A percentile compares a stretch with the other conserved stretches of the same genome.
These are phyloP conservation scores for Candida ulmi DNA, from an alignment of 805 yeast genomes.

Conservation along the genomic window DNA sequence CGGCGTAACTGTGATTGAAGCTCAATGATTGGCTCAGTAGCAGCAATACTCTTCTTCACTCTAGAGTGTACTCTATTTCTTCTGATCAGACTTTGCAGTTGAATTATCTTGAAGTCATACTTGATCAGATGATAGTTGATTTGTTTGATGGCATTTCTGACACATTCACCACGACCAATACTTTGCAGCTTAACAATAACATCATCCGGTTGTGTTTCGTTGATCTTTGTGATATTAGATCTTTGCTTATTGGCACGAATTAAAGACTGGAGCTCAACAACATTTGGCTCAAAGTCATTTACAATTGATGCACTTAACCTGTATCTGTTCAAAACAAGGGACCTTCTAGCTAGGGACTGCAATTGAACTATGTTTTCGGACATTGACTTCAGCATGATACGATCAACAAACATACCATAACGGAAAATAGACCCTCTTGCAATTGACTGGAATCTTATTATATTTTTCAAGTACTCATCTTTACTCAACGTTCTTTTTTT, in stretches of 20 bases:
- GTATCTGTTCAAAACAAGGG: slow-evolving; percentile 22
- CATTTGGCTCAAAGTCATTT: slow-evolving; percentile 12
- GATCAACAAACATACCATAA: slow-evolving; percentile 55
- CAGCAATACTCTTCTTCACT: slow-evolving; percentile 2
- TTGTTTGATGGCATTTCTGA: slow-evolving; percentile 22
- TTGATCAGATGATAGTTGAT: slow-evolving; percentile 10
- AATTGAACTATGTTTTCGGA: slow-evolving; percentile 43
- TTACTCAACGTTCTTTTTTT: slow-evolving; percentile 15
- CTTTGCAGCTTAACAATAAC: slow-evolving; percentile 32
- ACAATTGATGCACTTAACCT: slow-evolving; percentile 24
- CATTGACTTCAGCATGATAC: slow-evolving; percentile 54
- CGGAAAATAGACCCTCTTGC: slow-evolving; percentile 67
- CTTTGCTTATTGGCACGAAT: slow-evolving; percentile 27
- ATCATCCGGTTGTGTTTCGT: slow-evolving; percentile 8
- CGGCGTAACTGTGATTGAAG: slow-evolving; percentile 37
- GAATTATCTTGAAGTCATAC: slow-evolving; percentile 12
- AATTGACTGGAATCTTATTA: slow-evolving; percentile 58
- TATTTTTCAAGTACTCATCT: slow-evolving; percentile 20
- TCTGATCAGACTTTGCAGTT: slow-evolving; percentile 16
- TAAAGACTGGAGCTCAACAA: slow-evolving; percentile 30
- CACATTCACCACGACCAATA: slow-evolving; percentile 33
- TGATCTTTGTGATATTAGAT: slow-evolving; percentile 3
- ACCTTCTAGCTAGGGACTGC: slow-evolving; percentile 50
- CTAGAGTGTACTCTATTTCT: slow-evolving; percentile 2
- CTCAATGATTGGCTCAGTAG: slow-evolving; percentile 14